A percentile compares a stretch with the other conserved stretches of the same genome.
Evolutionary conservation across 2,329 filamentous ascomycete species (phyloP).

Genomic region (Lecanoromycetidae sp.): DNA sequence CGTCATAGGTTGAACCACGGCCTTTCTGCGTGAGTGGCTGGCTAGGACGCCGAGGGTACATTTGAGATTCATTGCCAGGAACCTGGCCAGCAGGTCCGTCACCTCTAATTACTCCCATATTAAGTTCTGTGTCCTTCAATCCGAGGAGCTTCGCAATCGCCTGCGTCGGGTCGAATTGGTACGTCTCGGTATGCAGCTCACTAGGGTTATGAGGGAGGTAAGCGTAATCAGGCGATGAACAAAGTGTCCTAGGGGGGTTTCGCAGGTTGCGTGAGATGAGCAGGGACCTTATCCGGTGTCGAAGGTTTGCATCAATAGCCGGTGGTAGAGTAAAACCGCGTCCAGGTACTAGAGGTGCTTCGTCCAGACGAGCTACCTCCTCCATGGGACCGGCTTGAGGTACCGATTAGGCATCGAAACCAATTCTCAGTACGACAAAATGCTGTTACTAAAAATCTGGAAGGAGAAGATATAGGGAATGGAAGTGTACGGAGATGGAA

Average conservation of each 20-base stretch:
- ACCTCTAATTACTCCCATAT: slow-evolving; percentile 11
- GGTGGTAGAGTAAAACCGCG: slow-evolving; percentile 4
- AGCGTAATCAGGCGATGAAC: slow-evolving; percentile 7
- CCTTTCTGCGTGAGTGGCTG: slow-evolving; percentile 9
- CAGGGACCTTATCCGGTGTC: slow-evolving; percentile 14
- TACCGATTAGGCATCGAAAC: not conserved
- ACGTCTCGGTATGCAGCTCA: not conserved
- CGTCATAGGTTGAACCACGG: not conserved
- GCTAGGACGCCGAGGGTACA: slow-evolving; percentile 6
- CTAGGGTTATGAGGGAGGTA: not conserved
- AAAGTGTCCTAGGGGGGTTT: slow-evolving; percentile 13
- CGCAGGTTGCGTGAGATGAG: slow-evolving; percentile 12
- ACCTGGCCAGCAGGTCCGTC: slow-evolving; percentile 15
- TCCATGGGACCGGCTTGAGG: slow-evolving; percentile 10
- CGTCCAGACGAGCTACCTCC: slow-evolving; percentile 6
- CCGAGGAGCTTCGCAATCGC: slow-evolving; percentile 8
- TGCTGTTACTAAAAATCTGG: not conserved
- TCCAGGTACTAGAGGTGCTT: slow-evolving; percentile 6
- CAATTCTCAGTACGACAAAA: not conserved
- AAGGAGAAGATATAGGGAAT: not conserved
- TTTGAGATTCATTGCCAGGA: not conserved
- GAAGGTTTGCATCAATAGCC: slow-evolving; percentile 11
- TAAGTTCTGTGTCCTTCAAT: not conserved
- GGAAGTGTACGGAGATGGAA: not conserved
- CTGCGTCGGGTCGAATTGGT: slow-evolving; percentile 1